Evolutionary conservation across 192 early-diverging fungal species (phyloP), one percentile per base, ranked within the genome.

Genomic region (Chytriomyces confervae): DNA sequence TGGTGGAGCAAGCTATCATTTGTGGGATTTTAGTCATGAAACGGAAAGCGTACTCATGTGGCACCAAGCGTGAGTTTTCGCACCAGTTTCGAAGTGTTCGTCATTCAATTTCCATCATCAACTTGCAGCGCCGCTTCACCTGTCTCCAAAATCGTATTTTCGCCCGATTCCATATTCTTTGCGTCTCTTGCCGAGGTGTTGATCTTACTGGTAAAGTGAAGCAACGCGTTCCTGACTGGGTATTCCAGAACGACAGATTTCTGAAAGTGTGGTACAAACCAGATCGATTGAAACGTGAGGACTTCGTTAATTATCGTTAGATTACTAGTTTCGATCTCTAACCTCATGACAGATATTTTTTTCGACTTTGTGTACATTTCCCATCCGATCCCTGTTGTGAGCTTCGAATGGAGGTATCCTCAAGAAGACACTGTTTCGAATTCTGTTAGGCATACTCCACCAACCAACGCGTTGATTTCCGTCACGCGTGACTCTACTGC

Each of bases 401-500:
- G 89, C 62, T 86, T 93, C 72, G 84, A 88, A 62, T 95, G 93
- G 93, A 79, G 92, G 50, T 20, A 71, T 57, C 69, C 24, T 16
- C 11, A 68, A 48, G 27, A 16, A 68, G 18, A 29, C 27, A 5
- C 46, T 47, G 10, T 29, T 64, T 64, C 18, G 11, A 64, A n/a
- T 64, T 13, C 29, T 13, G 29, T 18, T 9, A 29, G 29, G 9
- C 3, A 9, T 13, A 71, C 8, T 1, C 27, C 16, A 16, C 48
- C 51, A 43, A 64, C 78, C 24, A 81, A 84, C 64, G 77, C 89
- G 1, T 78, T 94, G 11, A 85, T 93, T 75, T 95, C 93, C 7
- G 86, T 91, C 86, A 87, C 85, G 7, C 80, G 80, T 23, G 92
- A 94, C 76, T 91, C 91, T 10, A 86, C 93, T 23, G 85, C 89